Evolutionary conservation across 1,139 yeast genomes (phyloP).

Genomic region (Suhomyces chickasaworum): DNA sequence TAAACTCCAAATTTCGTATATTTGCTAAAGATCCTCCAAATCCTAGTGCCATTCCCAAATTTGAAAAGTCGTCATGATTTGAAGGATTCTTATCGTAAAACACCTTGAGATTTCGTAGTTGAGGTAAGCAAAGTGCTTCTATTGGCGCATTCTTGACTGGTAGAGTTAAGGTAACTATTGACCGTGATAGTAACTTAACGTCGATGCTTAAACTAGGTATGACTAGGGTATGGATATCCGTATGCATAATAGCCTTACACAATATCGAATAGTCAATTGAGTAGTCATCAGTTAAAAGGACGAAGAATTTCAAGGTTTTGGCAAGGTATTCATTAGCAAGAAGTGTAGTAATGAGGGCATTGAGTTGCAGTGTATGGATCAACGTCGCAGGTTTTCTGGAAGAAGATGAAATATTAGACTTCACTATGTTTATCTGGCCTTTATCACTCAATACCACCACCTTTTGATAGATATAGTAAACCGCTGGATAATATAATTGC

Average conservation of each 20-base stretch:
- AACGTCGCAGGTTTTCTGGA: not conserved
- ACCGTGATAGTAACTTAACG: not conserved
- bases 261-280: not conserved
- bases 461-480: conserved; percentile 20
- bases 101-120: conserved; percentile 7
- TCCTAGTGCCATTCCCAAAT: conserved; percentile 9
- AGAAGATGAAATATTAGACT: not conserved
- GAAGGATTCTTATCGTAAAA: conserved; percentile 1
- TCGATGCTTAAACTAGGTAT: not conserved
- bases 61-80: not conserved
- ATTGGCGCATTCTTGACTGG: conserved; percentile 1
- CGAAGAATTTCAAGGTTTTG: not conserved
- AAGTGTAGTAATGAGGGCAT: not conserved
- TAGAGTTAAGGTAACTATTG: conserved; percentile 2
- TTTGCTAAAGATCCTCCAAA: not conserved
- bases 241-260: not conserved
- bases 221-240: not conserved
- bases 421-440: conserved; percentile 6
- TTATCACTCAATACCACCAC: conserved; percentile 20
- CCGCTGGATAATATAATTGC: conserved; percentile 23
- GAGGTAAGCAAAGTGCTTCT: conserved; percentile 3
- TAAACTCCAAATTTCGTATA: conserved; percentile 9
- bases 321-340: not conserved
- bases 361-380: not conserved
- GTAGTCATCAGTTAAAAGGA: not conserved